Base-by-base conservation (phyloP, 2,329 filamentous ascomycete genomes). In the Monilinia fructicola region DNA sequence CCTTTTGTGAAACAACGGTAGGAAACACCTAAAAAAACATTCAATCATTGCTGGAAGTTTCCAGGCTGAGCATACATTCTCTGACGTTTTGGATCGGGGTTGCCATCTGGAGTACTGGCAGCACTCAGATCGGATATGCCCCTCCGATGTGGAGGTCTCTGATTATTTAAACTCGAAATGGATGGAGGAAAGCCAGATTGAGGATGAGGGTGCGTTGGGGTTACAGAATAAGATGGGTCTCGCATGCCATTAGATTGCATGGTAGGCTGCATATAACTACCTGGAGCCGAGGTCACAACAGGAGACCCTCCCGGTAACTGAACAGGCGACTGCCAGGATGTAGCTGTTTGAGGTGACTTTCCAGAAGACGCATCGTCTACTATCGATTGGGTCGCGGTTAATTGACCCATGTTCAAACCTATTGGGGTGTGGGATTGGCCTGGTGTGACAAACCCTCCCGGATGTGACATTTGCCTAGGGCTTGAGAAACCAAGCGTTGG, bases 361-460 rank as follows among this genome's bases (percentile, higher is more conserved):
- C 74, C 74, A 38, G 76, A 71, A 31, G 73, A 73, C 28, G 72
- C 50, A n/a, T 77, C 75, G 6, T 76, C 74, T 65, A 76, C 77
- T 60, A 77, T 53, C 5, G 73, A 70, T 61, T 74, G 73, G 4
- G 72, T 44, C 16, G 71, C 68, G 4, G 75, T 70, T 21, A 76
- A 56, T 63, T 73, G 74, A 11, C 67, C 69, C 70, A 76, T 73
- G 52, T 73, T 75, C 62, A 77, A 55, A 52, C 72, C 71, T 46
- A 76, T 59, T 52, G 71, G 70, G 16, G 70, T 61, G 50, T 74
- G 73, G 21, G 69, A 48, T 38, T 69, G 59, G 16, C 65, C 71
- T 52, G 73, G 70, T 28, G 71, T 69, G 14, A 70, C 66, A 65
- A 74, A 77, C 3, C 67, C 69, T 53, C 66, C 71, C 60, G 71